phyloP scores from a whole-genome alignment of 2,329 filamentous ascomycete species.

The Ploettnerulaceae sp. region DNA sequence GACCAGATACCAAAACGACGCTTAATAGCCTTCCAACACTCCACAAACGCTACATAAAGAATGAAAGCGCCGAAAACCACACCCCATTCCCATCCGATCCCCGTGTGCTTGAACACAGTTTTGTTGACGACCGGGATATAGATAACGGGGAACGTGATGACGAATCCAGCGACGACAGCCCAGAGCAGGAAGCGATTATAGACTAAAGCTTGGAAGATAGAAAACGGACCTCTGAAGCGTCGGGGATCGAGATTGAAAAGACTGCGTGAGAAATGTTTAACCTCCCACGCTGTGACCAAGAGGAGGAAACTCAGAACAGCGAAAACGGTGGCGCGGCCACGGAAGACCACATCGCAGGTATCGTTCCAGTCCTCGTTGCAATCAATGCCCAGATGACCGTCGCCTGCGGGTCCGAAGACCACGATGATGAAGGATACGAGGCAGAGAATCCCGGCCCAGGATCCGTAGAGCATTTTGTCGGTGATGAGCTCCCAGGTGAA shows the following conservation, averaged over 20 bases:
- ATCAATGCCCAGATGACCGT: constrained; percentile 47
- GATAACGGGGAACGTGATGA: constrained; percentile 56
- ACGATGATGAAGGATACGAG: constrained; percentile 57
- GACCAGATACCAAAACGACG: constrained; percentile 34
- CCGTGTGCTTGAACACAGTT: constrained; percentile 63
- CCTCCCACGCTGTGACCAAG: constrained; percentile 67
- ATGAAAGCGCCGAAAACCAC: constrained; percentile 56
- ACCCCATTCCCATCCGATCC: constrained; percentile 68
- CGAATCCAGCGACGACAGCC: constrained; percentile 55
- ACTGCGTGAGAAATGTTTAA: constrained; percentile 64
- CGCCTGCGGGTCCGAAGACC: constrained; percentile 49
- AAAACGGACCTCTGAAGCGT: constrained; percentile 44
- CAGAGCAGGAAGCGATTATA: constrained; percentile 64
- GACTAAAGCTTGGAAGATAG: constrained; percentile 58
- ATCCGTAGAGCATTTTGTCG: constrained; percentile 63
- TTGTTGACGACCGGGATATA: constrained; percentile 65
- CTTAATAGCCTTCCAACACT: constrained; percentile 67
- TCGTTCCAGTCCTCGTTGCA: constrained; percentile 53
- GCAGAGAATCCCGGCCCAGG: constrained; percentile 58
- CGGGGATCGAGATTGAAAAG: constrained; percentile 63
- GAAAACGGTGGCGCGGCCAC: constrained; percentile 64
- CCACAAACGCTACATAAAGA: constrained; percentile 58
- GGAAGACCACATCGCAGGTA: constrained; percentile 54
- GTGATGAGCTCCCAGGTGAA: constrained; percentile 61
- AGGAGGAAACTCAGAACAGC: constrained; percentile 64